A percentile compares a stretch with the other conserved stretches of the same genome.
Evolutionary conservation across 805 yeast species (phyloP).

Genomic region (Teunomyces atbi): DNA sequence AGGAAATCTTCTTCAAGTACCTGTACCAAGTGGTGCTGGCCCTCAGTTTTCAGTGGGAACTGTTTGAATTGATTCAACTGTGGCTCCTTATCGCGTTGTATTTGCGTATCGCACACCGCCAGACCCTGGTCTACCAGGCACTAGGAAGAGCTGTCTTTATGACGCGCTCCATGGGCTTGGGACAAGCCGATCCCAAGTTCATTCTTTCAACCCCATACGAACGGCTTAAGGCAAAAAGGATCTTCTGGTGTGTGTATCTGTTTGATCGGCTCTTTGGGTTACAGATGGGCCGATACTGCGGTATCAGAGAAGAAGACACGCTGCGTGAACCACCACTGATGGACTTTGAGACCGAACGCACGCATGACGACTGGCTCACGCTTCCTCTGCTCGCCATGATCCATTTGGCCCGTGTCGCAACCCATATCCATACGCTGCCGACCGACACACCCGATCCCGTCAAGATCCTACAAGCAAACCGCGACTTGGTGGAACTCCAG

Average conservation of each 20-base stretch:
- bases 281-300: constrained; percentile 49
- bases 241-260: constrained; percentile 55
- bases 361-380: constrained; percentile 49
- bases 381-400: constrained; percentile 46
- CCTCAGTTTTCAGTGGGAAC: constrained; percentile 42
- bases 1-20: constrained; percentile 35
- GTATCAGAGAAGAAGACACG: constrained; percentile 35
- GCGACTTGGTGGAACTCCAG: constrained; percentile 26
- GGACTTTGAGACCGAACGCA: constrained; percentile 25
- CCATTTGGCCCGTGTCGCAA: constrained; percentile 41
- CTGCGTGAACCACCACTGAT: constrained; percentile 30
- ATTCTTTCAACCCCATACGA: constrained; percentile 38
- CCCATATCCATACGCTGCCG: constrained; percentile 30
- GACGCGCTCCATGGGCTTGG: constrained; percentile 38
- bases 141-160: constrained; percentile 35
- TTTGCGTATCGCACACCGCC: constrained; percentile 37
- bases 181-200: constrained; percentile 17
- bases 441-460: constrained; percentile 24
- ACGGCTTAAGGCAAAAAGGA: constrained; percentile 45
- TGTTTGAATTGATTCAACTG: constrained; percentile 41
- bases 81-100: constrained; percentile 40
- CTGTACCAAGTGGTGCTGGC: constrained; percentile 29
- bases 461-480: constrained; percentile 31
- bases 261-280: constrained; percentile 53
- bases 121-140: constrained; percentile 32